Percentiles rank a stretch among this genome's conserved stretches.
Conservation (phyloP, 371 early-diverging fungal species). For the Saksenaea oblongispora region DNA sequence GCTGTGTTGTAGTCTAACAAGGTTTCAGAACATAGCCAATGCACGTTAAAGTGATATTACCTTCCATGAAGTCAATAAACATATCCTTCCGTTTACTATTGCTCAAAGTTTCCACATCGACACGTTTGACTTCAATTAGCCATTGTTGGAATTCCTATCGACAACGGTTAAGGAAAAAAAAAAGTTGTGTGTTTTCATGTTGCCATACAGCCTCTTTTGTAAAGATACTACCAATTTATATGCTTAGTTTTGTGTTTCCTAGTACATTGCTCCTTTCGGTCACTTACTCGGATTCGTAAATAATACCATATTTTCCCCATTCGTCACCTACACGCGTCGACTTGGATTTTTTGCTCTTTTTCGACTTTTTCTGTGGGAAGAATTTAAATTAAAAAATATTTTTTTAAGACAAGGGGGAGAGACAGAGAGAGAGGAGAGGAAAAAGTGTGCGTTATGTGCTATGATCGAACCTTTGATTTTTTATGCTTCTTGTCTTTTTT, state of each 20-base stretch:
- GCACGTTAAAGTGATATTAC: constrained; percentile 10
- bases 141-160: constrained; percentile 73
- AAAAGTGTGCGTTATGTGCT: too few species aligned
- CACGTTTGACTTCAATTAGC: constrained; percentile 71
- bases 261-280: neutral
- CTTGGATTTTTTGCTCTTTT: constrained; percentile 37
- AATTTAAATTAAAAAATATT: neutral
- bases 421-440: too few species aligned
- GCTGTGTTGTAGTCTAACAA: constrained; percentile 70
- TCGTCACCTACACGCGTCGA: constrained; percentile 27
- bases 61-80: constrained; percentile 73
- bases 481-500: constrained; percentile 34
- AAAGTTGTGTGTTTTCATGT: neutral
- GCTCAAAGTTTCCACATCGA: constrained; percentile 57
- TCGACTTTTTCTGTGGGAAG: constrained; percentile 21
- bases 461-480: constrained; percentile 25
- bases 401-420: too few species aligned
- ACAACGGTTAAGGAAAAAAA: neutral
- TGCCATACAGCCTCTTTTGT: constrained; percentile 51
- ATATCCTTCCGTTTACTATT: constrained; percentile 60
- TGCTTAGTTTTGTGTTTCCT: neutral
- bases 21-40: neutral
- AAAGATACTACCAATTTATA: constrained; percentile 39
- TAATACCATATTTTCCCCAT: constrained; percentile 64
- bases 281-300: constrained; percentile 53